A percentile compares a stretch with the other conserved stretches of the same genome.
These are phyloP conservation scores for Willaertia magna DNA, from an alignment of 208 protist species.

Conservation along the genomic window DNA sequence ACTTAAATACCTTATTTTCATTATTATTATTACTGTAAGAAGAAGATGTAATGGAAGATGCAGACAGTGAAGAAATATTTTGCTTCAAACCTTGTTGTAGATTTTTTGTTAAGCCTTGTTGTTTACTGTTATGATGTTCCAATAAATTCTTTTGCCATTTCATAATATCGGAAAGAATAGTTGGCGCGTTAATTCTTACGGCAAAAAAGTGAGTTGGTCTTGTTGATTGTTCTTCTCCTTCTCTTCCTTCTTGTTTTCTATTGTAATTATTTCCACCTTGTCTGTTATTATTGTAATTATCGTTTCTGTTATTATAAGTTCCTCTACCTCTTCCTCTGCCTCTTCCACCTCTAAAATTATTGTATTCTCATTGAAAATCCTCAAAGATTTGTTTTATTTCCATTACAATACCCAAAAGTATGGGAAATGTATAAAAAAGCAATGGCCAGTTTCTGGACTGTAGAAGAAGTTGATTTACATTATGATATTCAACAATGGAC, in stretches of 20 bases:
- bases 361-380: slow-evolving; percentile 86
- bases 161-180: not conserved
- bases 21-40: too few species aligned
- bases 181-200: not conserved
- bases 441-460: slow-evolving; percentile 85
- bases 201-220: not conserved
- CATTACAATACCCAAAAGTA: slow-evolving; percentile 88
- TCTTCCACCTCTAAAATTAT: too few species aligned
- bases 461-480: slow-evolving; percentile 94
- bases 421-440: slow-evolving; percentile 99
- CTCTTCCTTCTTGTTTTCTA: not conserved
- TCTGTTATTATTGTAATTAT: too few species aligned
- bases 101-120: not conserved
- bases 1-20: too few species aligned
- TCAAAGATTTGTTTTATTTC: slow-evolving; percentile 93
- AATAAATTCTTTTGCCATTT: not conserved
- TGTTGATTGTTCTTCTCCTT: not conserved
- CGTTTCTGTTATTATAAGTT: too few species aligned
- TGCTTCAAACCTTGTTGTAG: not conserved
- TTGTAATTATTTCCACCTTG: not conserved
- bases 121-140: not conserved
- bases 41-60: too few species aligned
- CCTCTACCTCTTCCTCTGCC: too few species aligned
- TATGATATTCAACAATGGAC: slow-evolving; percentile 86
- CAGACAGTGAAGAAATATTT: too few species aligned